A percentile compares a stretch with the other conserved stretches of the same genome.
phyloP scores from a whole-genome alignment of 2,329 filamentous ascomycete genomes.

The Chalaropsis thielavioides region DNA sequence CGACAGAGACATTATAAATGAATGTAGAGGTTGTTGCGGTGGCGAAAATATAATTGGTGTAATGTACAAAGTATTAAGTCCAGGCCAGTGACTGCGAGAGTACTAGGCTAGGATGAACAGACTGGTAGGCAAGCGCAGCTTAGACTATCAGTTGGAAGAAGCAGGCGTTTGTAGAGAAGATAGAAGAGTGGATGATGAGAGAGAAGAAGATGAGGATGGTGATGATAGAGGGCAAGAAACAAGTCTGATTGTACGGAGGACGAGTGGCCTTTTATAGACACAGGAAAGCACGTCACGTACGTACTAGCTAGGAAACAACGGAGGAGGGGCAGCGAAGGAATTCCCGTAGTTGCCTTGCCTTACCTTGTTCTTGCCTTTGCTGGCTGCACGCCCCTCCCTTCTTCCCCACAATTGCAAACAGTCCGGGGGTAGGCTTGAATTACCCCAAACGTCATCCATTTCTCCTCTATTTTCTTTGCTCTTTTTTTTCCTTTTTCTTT shows the following conservation, averaged over 20 bases:
- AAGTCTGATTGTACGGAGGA: not conserved
- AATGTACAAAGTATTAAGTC: not conserved
- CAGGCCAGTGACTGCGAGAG: not conserved
- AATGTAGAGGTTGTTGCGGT: not conserved
- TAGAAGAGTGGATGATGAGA: not conserved
- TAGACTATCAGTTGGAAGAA: not conserved
- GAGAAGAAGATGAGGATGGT: not conserved
- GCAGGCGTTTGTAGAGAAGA: not conserved
- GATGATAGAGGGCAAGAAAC: not conserved
- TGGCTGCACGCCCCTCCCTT: constrained; percentile 1
- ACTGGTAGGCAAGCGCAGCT: constrained; percentile 13
- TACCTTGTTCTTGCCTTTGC: not conserved
- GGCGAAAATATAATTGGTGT: not conserved
- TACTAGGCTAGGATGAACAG: not conserved
- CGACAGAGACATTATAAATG: constrained; percentile 32
- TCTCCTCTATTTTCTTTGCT: not conserved
- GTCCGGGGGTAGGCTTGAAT: not conserved
- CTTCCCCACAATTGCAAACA: constrained; percentile 1
- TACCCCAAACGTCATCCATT: constrained; percentile 13
- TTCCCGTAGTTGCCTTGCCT: not conserved
- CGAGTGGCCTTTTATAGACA: constrained; percentile 11
- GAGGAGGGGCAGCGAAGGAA: constrained; percentile 2
- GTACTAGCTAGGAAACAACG: not conserved
- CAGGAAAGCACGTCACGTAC: not conserved
- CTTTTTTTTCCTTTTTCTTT: not conserved